Evolutionary conservation across 768 basidiomycete genomes (phyloP), one percentile per base, ranked within the genome.

Genomic region (Phlegmacium glaucopus): DNA sequence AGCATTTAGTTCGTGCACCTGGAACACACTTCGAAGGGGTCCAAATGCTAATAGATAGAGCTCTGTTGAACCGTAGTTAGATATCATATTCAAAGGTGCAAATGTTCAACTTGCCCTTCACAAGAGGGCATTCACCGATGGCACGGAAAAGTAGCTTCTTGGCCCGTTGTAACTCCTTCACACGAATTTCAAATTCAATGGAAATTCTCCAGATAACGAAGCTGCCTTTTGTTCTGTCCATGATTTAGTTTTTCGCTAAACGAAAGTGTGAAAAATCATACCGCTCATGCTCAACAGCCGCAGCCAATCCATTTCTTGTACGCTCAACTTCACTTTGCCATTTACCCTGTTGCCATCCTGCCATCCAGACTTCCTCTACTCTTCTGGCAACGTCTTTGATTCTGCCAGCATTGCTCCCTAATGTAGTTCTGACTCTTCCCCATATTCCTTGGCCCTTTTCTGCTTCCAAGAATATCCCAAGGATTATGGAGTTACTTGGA

Each of bases 31-130:
- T 25, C 89, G 78, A 46, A 92, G 69, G 3, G 80, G 76, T 44
- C 82, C 80, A 65, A 90, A 92, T 13, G 88, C 90, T 39, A 89
- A 54, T 51, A 92, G 67, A 72, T 91, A 90, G 38, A 92, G 64
- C 39, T 83, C 89, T 91, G 60, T 51, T 37, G 15, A 15, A 17
- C 15, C 18, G 51, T 25, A 48, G 45, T 26, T 26, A 22, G 10
- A 42, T 41, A 18, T 55, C n/a, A n/a, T 27, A 34, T 26, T 15
- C 2, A n/a, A 35, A 13, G 22, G 13, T 18, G n/a, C 7, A 17
- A 7, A 26, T 5, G 13, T 16, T 29, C 11, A 1, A 46, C 60
- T 40, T 42, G 85, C 89, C 87, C 76, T 92, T 92, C 8, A 72
- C 72, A 27, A 89, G 62, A 1, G 90, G 87, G 55, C 87, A 90